Evolutionary conservation across 2,329 filamentous ascomycete species (phyloP), one percentile per base, ranked within the genome.

Genomic region (Monosporascus sp.): DNA sequence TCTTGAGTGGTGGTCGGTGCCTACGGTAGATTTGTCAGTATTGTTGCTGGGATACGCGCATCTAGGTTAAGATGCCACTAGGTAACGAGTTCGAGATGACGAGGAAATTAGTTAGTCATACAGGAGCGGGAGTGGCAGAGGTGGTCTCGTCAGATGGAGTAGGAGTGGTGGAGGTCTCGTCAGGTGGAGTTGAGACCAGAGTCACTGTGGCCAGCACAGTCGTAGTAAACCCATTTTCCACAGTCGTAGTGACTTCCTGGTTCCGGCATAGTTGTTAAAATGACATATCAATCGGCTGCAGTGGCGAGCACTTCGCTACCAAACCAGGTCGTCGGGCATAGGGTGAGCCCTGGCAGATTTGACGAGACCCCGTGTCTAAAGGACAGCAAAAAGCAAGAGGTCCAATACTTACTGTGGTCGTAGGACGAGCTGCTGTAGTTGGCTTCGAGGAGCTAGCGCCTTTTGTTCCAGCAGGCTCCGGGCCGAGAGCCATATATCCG

Each of bases 401-500:
- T 49, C 52, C 58, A 51, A 55, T 50, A 68, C 67, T 68, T 65
- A 65, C 68, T 51, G 56, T 51, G 1, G 58, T 38, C 9, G 54
- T 52, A 51, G 62, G 56, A 48, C 31, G 31, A 35, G 11, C 31
- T 35, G 58, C 51, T 37, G 66, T 55, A 15, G 63, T 55, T 37
- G 60, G 40, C n/a, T 58, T 58, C 35, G 65, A 54, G 20, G 56
- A 55, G 44, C 49, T 55, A 49, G 17, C 59, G 37, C 72, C 74
- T 48, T 68, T 68, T 3, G 86, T 89, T 40, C 86, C 86, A 5
- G 81, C 80, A 3, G 86, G 80, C 15, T 72, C 53, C 31, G 72
- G 74, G 51, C 65, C 68, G 15, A 88, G 69, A 24, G 74, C 63
- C 51, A 92, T 76, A 66, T 93, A 93, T 49, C 84, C 86, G 63